phyloP scores from a whole-genome alignment of 2,329 filamentous ascomycete species.

The Cercospora sp. region DNA sequence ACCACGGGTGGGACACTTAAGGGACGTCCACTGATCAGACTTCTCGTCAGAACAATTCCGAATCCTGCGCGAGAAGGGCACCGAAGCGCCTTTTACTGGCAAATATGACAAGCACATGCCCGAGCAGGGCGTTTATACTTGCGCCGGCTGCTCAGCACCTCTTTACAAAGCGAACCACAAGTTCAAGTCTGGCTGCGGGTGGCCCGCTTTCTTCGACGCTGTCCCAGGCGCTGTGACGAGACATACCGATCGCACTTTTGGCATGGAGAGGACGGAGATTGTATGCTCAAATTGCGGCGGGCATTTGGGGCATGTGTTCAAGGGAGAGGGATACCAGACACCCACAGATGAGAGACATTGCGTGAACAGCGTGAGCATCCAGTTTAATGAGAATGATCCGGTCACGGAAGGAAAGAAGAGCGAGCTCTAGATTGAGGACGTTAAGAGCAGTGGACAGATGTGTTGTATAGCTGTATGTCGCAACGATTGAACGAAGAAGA shows the following conservation, averaged over 20 bases:
- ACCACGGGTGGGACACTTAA: neutral
- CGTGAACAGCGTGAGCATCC: slow-evolving; percentile 90
- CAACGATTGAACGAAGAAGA: neutral
- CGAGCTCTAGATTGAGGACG: neutral
- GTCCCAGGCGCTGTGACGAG: slow-evolving; percentile 86
- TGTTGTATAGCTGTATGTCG: neutral
- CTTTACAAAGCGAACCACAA: slow-evolving; percentile 93
- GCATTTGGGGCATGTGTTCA: slow-evolving; percentile 87
- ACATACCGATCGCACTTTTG: slow-evolving; percentile 72
- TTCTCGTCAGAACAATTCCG: slow-evolving; percentile 81
- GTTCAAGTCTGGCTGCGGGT: slow-evolving; percentile 94
- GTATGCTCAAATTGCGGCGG: slow-evolving; percentile 93
- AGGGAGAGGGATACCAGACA: slow-evolving; percentile 78
- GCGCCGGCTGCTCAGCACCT: slow-evolving; percentile 80
- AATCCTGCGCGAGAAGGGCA: slow-evolving; percentile 87
- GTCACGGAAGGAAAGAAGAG: slow-evolving; percentile 40
- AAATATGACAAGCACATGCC: slow-evolving; percentile 86
- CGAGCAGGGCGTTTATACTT: slow-evolving; percentile 75
- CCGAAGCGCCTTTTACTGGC: slow-evolving; percentile 76
- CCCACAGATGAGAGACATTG: slow-evolving; percentile 97
- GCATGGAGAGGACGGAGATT: slow-evolving; percentile 89
- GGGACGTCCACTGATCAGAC: neutral
- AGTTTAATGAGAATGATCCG: slow-evolving; percentile 69
- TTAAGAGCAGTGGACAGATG: neutral
- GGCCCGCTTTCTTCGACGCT: slow-evolving; percentile 97